A percentile compares a stretch with the other conserved stretches of the same genome.
Conservation (phyloP, 495 filamentous ascomycete genomes). For the Podospora pseudocomata region DNA sequence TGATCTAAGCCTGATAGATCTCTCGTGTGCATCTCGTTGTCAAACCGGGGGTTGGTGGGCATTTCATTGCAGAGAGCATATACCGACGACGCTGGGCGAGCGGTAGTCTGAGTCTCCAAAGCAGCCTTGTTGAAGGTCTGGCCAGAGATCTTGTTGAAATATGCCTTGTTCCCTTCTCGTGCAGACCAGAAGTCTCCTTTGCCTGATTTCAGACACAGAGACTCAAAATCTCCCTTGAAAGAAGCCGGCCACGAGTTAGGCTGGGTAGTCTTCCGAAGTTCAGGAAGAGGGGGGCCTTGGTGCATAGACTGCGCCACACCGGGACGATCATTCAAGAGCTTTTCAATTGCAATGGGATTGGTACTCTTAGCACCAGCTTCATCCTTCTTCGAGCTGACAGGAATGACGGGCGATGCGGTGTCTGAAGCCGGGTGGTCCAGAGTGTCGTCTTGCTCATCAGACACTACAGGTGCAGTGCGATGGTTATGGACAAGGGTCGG, state of each 20-base stretch:
- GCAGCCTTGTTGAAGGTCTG: not conserved
- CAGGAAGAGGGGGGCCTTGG: not conserved
- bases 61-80: constrained; percentile 5
- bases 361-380: not conserved
- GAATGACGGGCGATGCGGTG: not conserved
- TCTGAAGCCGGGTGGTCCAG: not conserved
- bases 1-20: not conserved
- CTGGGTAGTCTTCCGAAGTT: not conserved
- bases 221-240: not conserved
- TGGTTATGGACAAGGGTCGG: not conserved
- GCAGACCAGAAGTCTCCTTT: constrained; percentile 42
- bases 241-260: not conserved
- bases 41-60: not conserved
- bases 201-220: constrained; percentile 31
- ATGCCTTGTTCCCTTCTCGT: constrained; percentile 35
- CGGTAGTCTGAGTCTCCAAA: not conserved
- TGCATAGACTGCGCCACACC: not conserved
- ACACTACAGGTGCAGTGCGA: not conserved
- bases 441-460: not conserved
- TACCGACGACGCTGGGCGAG: not conserved
- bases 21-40: not conserved
- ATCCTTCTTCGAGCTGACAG: not conserved
- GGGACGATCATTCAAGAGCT: constrained; percentile 3
- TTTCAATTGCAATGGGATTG: constrained; percentile 18
- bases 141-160: not conserved